Conservation (phyloP, 2,329 filamentous ascomycete genomes). For the Aspergillus uvarum region DNA sequence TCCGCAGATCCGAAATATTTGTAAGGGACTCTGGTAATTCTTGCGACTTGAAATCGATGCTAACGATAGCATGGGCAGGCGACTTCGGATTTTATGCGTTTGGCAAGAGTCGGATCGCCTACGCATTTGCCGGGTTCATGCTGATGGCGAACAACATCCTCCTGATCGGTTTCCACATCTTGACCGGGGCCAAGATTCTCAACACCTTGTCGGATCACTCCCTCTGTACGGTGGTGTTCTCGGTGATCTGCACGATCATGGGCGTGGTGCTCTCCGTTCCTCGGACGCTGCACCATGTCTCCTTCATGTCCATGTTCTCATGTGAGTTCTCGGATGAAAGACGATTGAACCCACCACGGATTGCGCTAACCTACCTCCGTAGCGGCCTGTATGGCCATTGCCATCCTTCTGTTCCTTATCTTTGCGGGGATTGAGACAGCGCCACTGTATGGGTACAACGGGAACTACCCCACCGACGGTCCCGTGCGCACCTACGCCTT, state of each 20-base stretch:
- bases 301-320: conserved; percentile 54
- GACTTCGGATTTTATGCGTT: conserved; percentile 9
- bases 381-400: conserved; percentile 50
- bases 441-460: conserved; percentile 48
- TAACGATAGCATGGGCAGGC: background rate
- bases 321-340: conserved; percentile 19
- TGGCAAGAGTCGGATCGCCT: background rate
- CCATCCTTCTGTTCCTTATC: conserved; percentile 52
- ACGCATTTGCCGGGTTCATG: conserved; percentile 8
- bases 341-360: background rate
- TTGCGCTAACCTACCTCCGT: background rate
- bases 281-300: conserved; percentile 49
- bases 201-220: conserved; percentile 53
- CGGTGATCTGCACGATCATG: conserved; percentile 48
- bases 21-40: conserved; percentile 23
- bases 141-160: conserved; percentile 54
- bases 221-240: conserved; percentile 51
- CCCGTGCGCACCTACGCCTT: conserved; percentile 50
- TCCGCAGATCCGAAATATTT: conserved; percentile 52
- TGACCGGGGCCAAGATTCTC: conserved; percentile 51
- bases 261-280: conserved; percentile 50
- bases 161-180: conserved; percentile 52
- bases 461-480: conserved; percentile 47
- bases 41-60: background rate
- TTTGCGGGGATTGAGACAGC: conserved; percentile 49